These are phyloP conservation scores for Hypoxylon sp. DNA, from an alignment of 2,329 filamentous ascomycete species.

Conservation along the genomic window DNA sequence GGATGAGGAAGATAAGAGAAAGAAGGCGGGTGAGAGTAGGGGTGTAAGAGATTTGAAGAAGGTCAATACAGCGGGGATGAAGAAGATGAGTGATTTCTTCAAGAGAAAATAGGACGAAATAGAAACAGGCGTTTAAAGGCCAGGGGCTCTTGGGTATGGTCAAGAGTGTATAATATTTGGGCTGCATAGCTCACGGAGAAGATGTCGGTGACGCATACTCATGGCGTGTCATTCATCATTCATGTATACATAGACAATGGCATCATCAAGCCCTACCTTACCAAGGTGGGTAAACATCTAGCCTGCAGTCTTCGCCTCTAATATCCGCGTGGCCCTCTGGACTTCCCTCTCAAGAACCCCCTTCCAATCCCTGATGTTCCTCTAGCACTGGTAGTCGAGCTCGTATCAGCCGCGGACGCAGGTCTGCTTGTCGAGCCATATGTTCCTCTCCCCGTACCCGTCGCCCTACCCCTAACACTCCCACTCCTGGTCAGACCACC, in stretches of 20 bases:
- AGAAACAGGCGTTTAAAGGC: conserved; percentile 5
- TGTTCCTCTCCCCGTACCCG: conserved; percentile 56
- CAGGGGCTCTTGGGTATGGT: neutral
- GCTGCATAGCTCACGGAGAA: conserved; percentile 9
- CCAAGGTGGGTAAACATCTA: neutral
- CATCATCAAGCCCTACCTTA: conserved; percentile 2
- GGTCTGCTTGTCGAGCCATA: conserved; percentile 35
- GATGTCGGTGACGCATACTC: neutral
- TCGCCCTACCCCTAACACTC: conserved; percentile 53
- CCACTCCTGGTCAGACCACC: conserved; percentile 5
- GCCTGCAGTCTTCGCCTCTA: conserved; percentile 10
- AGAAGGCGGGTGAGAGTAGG: conserved; percentile 80
- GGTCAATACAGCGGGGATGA: conserved; percentile 93
- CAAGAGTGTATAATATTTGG: conserved; percentile 14
- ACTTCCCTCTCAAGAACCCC: conserved; percentile 66
- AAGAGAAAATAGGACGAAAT: conserved; percentile 68
- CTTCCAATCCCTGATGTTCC: conserved; percentile 62
- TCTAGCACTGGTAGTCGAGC: conserved; percentile 54
- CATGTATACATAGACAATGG: conserved; percentile 19
- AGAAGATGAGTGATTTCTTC: conserved; percentile 97
- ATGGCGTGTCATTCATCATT: conserved; percentile 26
- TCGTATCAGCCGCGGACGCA: conserved; percentile 46
- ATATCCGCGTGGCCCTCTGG: conserved; percentile 64
- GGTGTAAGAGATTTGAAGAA: conserved; percentile 88
- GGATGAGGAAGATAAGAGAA: conserved; percentile 90